Conservation (phyloP, 371 early-diverging fungal species). For the Mortierella sp. region DNA sequence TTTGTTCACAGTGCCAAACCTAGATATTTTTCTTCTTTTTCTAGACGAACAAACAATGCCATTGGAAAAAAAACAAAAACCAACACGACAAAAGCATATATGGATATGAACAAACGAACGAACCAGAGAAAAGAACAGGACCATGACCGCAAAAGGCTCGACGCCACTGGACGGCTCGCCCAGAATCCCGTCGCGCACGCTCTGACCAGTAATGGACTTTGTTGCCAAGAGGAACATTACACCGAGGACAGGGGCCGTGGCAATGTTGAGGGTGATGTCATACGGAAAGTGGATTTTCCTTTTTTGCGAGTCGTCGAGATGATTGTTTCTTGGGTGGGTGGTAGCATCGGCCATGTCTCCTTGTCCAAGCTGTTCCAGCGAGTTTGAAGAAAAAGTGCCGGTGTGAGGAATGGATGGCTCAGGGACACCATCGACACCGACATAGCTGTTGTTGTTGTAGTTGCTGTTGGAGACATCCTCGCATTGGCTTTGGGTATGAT, state of each 20-base stretch:
- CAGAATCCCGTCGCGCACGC: constrained; percentile 72
- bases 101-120: constrained; percentile 6
- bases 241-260: constrained; percentile 78
- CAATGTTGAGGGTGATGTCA: constrained; percentile 69
- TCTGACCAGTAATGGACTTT: constrained; percentile 63
- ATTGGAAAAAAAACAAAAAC: not conserved
- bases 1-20: not conserved
- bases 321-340: not conserved
- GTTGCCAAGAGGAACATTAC: constrained; percentile 74
- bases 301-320: not conserved
- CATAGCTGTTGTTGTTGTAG: not conserved
- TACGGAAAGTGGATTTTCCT: constrained; percentile 16
- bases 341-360: not conserved
- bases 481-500: not conserved
- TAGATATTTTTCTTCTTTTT: not conserved
- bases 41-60: not conserved
- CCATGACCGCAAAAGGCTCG: constrained; percentile 82
- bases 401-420: not conserved
- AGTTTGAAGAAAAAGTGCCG: not conserved
- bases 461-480: not conserved
- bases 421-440: not conserved
- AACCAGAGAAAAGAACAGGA: constrained; percentile 83
- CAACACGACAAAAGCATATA: not conserved
- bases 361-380: not conserved
- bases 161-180: constrained; percentile 71